phyloP scores from a whole-genome alignment of 1,284 basidiomycete species.

The Ustilago lituana region DNA sequence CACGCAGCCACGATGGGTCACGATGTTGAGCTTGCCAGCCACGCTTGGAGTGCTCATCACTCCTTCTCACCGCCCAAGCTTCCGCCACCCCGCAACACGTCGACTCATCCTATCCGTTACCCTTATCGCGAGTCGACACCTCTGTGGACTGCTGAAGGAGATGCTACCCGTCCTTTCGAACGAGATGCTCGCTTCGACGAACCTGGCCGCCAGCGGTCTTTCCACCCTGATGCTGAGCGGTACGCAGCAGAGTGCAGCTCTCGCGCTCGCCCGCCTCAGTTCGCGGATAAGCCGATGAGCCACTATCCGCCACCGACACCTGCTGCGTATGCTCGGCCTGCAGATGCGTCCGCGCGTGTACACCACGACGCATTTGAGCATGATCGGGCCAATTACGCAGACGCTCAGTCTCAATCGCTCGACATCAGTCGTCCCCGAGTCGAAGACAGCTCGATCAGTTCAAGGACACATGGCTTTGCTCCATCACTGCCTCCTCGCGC shows the following conservation, averaged over 20 bases:
- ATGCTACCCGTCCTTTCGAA: not conserved
- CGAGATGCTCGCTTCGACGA: conserved; percentile 2
- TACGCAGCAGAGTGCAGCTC: not conserved
- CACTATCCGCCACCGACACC: conserved; percentile 4
- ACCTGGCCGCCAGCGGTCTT: conserved; percentile 3
- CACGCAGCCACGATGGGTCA: not conserved
- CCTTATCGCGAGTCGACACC: conserved; percentile 2
- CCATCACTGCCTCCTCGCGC: not conserved
- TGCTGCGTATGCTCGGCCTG: conserved; percentile 7
- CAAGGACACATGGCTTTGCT: not conserved
- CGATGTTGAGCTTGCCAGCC: not conserved
- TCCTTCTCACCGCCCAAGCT: conserved; percentile 21
- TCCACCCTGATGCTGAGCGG: not conserved
- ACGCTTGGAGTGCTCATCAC: conserved; percentile 6
- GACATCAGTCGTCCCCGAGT: not conserved
- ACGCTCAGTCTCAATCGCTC: not conserved
- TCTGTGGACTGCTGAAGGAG: not conserved
- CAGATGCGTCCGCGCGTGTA: not conserved
- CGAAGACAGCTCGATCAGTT: not conserved
- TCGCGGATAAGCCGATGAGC: conserved; percentile 1
- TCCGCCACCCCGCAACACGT: conserved; percentile 14
- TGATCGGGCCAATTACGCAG: not conserved
- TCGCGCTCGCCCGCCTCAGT: not conserved
- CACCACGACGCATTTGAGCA: conserved; percentile 1
- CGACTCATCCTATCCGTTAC: not conserved